Evolutionary conservation across 129 eudicot species (phyloP).

Genomic region (Saussurea involucrata): DNA sequence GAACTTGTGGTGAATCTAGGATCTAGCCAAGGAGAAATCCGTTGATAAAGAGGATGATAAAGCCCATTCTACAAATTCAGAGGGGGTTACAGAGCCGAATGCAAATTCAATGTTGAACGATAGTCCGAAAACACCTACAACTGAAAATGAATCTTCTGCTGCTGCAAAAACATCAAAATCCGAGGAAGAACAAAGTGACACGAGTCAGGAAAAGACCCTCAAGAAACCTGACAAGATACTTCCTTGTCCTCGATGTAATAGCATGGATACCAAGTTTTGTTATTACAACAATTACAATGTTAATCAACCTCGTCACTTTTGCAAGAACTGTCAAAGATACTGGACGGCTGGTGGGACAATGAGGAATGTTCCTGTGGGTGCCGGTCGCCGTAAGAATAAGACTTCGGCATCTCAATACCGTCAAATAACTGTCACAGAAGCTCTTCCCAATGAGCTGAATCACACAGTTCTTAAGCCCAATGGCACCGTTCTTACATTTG

Average conservation of each 20-base stretch:
- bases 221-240: slow-evolving; percentile 82
- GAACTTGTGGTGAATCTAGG: slow-evolving; percentile 35
- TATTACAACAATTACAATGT: slow-evolving; percentile 87
- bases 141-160: slow-evolving; percentile 35
- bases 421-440: slow-evolving; percentile 57
- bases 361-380: slow-evolving; percentile 90
- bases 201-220: slow-evolving; percentile 50
- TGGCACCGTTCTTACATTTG: slow-evolving; percentile 66
- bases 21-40: slow-evolving; percentile 21
- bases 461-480: slow-evolving; percentile 41
- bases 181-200: slow-evolving; percentile 62
- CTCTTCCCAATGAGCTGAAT: slow-evolving; percentile 35
- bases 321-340: slow-evolving; percentile 93
- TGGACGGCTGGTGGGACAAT: slow-evolving; percentile 96
- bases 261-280: slow-evolving; percentile 91
- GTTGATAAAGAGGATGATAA: slow-evolving; percentile 38
- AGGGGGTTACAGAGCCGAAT: slow-evolving; percentile 41
- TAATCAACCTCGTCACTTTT: slow-evolving; percentile 85
- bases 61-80: slow-evolving; percentile 35
- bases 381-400: slow-evolving; percentile 87
- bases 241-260: slow-evolving; percentile 88
- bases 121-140: slow-evolving; percentile 25
- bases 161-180: slow-evolving; percentile 35
- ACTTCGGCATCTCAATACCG: slow-evolving; percentile 47
- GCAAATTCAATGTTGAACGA: slow-evolving; percentile 22